Conservation (phyloP, 2,329 filamentous ascomycete genomes). For the Dothistroma septosporum region DNA sequence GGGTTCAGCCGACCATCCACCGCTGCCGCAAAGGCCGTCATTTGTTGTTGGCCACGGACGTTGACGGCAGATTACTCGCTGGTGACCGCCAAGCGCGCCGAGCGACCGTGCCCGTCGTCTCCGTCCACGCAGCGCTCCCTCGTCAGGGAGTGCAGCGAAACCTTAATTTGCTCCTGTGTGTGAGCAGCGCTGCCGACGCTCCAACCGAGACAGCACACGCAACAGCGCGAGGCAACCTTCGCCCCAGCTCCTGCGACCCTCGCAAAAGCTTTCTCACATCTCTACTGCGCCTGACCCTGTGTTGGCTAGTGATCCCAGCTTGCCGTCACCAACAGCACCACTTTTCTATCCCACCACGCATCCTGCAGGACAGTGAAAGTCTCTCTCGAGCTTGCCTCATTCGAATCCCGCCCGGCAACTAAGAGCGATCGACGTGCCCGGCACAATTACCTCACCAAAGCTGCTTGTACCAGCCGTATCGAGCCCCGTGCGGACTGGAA, state of each 20-base stretch:
- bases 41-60: slow-evolving; percentile 10
- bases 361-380: slow-evolving; percentile 23
- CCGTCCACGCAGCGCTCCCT: slow-evolving; percentile 13
- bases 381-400: slow-evolving; percentile 24
- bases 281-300: slow-evolving; percentile 5
- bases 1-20: slow-evolving; percentile 18
- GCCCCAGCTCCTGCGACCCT: slow-evolving; percentile 6
- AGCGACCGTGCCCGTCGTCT: slow-evolving; percentile 12
- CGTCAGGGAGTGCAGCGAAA: slow-evolving; percentile 11
- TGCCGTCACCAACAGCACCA: slow-evolving; percentile 14
- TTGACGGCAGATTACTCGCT: slow-evolving; percentile 17
- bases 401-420: slow-evolving; percentile 27
- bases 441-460: slow-evolving; percentile 32
- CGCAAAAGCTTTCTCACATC: slow-evolving; percentile 4
- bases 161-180: slow-evolving; percentile 14
- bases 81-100: slow-evolving; percentile 11
- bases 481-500: slow-evolving; percentile 23
- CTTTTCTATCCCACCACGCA: slow-evolving; percentile 20
- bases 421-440: slow-evolving; percentile 29
- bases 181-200: slow-evolving; percentile 14
- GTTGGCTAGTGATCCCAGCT: slow-evolving; percentile 13
- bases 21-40: slow-evolving; percentile 13
- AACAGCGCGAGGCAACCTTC: slow-evolving; percentile 3
- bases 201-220: slow-evolving; percentile 14
- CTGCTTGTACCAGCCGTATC: slow-evolving; percentile 31